These are phyloP conservation scores for Tuber calosporum DNA, from an alignment of 495 filamentous ascomycete genomes.

Conservation along the genomic window DNA sequence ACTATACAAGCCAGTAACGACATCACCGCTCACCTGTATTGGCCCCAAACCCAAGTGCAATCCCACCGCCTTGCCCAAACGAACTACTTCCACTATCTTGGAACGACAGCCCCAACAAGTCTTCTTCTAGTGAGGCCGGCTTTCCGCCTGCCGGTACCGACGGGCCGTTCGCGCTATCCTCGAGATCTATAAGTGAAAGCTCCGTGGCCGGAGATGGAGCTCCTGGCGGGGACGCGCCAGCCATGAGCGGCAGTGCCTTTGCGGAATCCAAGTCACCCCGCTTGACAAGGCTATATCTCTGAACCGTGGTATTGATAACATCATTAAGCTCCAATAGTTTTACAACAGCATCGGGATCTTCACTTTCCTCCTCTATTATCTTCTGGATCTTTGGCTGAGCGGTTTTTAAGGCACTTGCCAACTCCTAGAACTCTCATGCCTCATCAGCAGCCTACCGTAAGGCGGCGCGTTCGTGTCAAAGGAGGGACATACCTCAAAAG, in stretches of 20 bases:
- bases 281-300: constrained; percentile 87
- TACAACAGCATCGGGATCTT: constrained; percentile 89
- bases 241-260: constrained; percentile 41
- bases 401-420: constrained; percentile 82
- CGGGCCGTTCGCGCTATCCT: constrained; percentile 54
- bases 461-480: not conserved
- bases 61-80: constrained; percentile 70
- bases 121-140: constrained; percentile 52
- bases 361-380: constrained; percentile 98
- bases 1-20: constrained; percentile 15
- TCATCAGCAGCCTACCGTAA: constrained; percentile 10
- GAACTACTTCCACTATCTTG: constrained; percentile 46
- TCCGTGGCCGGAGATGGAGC: constrained; percentile 57
- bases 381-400: constrained; percentile 97
- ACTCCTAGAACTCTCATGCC: constrained; percentile 51
- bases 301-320: constrained; percentile 93
- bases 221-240: constrained; percentile 24
- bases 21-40: constrained; percentile 52
- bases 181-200: constrained; percentile 88
- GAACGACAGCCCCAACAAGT: constrained; percentile 63
- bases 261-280: constrained; percentile 87
- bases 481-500: constrained; percentile 62
- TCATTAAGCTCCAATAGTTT: constrained; percentile 97
- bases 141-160: constrained; percentile 43
- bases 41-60: constrained; percentile 72